These are phyloP conservation scores for Aspergillus heteromorphus DNA, from an alignment of 495 filamentous ascomycete species.

Conservation along the genomic window DNA sequence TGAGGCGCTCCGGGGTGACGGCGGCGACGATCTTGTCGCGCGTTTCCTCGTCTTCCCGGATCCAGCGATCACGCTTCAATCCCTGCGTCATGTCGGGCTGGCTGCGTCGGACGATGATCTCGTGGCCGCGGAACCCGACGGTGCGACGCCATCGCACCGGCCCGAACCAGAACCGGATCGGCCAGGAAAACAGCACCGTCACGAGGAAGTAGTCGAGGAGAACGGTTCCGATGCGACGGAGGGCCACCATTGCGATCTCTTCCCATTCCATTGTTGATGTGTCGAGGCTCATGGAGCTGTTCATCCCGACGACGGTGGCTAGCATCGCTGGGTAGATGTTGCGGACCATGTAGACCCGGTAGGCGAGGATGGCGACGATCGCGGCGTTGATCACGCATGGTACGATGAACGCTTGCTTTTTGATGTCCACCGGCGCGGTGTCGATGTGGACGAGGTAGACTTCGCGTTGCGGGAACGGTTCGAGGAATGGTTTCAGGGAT, in stretches of 20 bases:
- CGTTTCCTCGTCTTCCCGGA: constrained; percentile 41
- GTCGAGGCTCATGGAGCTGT: constrained; percentile 54
- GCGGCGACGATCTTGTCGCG: constrained; percentile 54
- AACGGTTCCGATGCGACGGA: constrained; percentile 54
- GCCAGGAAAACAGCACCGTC: constrained; percentile 69
- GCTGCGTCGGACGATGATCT: constrained; percentile 70
- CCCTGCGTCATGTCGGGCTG: constrained; percentile 33
- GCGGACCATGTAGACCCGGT: constrained; percentile 53
- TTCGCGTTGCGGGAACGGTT: constrained; percentile 53
- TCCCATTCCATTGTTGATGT: constrained; percentile 43
- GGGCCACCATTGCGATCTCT: constrained; percentile 44
- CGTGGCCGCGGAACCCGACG: constrained; percentile 63
- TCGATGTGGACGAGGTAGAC: constrained; percentile 82
- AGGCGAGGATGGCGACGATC: constrained; percentile 53
- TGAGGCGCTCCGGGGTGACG: constrained; percentile 54
- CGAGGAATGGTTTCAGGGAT: constrained; percentile 54
- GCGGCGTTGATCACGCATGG: constrained; percentile 63
- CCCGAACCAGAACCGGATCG: constrained; percentile 61
- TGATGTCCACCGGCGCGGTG: constrained; percentile 54
- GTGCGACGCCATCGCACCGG: constrained; percentile 63
- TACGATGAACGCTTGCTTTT: constrained; percentile 70
- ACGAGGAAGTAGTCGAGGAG: constrained; percentile 65
- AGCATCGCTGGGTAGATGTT: constrained; percentile 64
- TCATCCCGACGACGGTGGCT: constrained; percentile 53
- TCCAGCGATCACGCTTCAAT: constrained; percentile 40